Evolutionary conservation across 1,284 basidiomycete species (phyloP), one percentile per base, ranked within the genome.

Genomic region (Fomitopsis betulina): DNA sequence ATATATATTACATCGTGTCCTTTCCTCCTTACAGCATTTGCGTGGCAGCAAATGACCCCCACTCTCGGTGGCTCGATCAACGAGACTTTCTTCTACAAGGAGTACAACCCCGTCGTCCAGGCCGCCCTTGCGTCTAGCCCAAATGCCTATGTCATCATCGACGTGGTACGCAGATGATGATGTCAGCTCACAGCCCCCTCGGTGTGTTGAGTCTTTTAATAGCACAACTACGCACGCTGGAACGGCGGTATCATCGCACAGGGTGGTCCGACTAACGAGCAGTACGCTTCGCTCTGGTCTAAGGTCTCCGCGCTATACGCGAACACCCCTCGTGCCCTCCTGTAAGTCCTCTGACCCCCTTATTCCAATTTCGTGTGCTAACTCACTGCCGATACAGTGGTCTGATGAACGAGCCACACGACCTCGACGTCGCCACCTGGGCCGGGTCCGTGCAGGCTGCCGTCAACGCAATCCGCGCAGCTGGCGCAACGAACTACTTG

Each of bases 321-420:
- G 40, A 65, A 62, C 57, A 74, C 82, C 59, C 58, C 74, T 27
- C 77, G 76, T 51, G 74, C 84, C 62, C 83, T 84, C 55, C 76
- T 79, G 74, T 75, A 50, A 55, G 71, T 30, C 45, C 61, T 32
- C 13, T 30, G 12, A 6, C 12, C 9, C 25, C n/a, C 32, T 17
- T 23, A 30, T 8, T 8, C 8, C 27, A 8, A 8, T 30, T 13
- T 13, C 9, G n/a, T 15, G 21, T 40, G 3, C 25, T 2, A 17
- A 32, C 19, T 40, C 3, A 38, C 2, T 30, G 7, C 35, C n/a
- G 12, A 17, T 43, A 13, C 52, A 63, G 76, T 60, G 76, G 77
- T 52, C 67, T 79, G 64, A 82, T 82, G 80, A 82, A 82, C 64
- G 80, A 82, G 67, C 79, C 79, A 13, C 80, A 82, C 65, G 79